A percentile compares a stretch with the other conserved stretches of the same genome.
These are phyloP conservation scores for Santalum album DNA, from an alignment of 164 flowering plant species.

Conservation along the genomic window DNA sequence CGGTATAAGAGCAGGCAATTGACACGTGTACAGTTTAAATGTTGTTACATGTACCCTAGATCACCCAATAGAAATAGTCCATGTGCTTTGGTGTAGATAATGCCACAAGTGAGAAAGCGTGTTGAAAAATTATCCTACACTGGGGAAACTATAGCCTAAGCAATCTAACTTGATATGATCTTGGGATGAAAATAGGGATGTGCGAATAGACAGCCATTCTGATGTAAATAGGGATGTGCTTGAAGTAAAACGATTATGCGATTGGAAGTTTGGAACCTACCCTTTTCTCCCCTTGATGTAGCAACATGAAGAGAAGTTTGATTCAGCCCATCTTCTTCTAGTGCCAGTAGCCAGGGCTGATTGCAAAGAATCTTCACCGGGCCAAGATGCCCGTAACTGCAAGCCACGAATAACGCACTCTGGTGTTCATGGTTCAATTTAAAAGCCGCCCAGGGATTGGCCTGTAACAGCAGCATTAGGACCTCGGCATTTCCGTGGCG, in stretches of 20 bases:
- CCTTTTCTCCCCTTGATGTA: conserved; percentile 15
- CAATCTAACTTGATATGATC: too few species aligned
- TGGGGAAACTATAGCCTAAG: too few species aligned
- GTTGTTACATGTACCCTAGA: too few species aligned
- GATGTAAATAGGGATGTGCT: too few species aligned
- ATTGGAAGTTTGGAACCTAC: conserved; percentile 11
- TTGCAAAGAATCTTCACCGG: conserved; percentile 9
- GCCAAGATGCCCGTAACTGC: conserved; percentile 4
- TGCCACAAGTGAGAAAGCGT: too few species aligned
- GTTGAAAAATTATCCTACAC: too few species aligned
- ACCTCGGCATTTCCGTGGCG: conserved; percentile 11
- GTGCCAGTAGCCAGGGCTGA: conserved; percentile 1
- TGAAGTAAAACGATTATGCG: not conserved
- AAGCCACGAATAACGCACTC: conserved; percentile 7
- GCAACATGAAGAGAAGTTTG: conserved; percentile 17
- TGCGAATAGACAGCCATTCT: too few species aligned
- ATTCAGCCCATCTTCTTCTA: conserved; percentile 11
- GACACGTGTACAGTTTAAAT: too few species aligned
- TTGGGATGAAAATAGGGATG: too few species aligned
- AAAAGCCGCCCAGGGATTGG: conserved; percentile 6
- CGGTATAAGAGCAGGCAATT: too few species aligned
- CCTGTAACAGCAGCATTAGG: conserved; percentile 7
- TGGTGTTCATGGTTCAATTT: conserved; percentile 9
- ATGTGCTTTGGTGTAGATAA: too few species aligned
- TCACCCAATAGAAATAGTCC: too few species aligned